These are phyloP conservation scores for Hyaloscypha variabilis DNA, from an alignment of 495 filamentous ascomycete species.

Conservation along the genomic window DNA sequence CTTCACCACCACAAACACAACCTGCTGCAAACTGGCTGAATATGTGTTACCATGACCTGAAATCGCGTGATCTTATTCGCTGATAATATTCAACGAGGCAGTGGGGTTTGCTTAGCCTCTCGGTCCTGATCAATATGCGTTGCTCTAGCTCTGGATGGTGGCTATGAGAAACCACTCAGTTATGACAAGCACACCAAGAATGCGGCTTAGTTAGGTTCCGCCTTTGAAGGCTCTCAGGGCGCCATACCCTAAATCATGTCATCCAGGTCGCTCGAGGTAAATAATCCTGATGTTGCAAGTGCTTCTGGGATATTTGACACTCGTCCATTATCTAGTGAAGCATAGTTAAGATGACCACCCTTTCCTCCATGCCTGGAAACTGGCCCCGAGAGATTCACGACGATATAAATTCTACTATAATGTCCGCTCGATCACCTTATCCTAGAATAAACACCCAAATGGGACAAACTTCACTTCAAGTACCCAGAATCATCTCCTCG, in stretches of 20 bases:
- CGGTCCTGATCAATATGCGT: background rate
- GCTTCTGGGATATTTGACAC: background rate
- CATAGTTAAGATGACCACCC: slow-evolving; percentile 8
- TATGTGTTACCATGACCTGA: background rate
- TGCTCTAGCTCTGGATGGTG: background rate
- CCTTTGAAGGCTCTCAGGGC: background rate
- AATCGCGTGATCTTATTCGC: background rate
- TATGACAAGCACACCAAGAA: background rate
- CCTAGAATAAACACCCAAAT: slow-evolving; percentile 10
- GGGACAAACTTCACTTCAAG: slow-evolving; percentile 1
- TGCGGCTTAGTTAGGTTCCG: background rate
- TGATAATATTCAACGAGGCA: background rate
- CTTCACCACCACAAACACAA: background rate
- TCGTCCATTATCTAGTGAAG: background rate
- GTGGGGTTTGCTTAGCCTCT: background rate
- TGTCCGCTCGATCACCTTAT: background rate
- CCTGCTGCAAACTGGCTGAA: background rate
- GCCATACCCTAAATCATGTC: background rate
- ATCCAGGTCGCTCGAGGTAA: background rate
- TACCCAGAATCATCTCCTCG: slow-evolving; percentile 5
- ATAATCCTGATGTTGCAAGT: background rate
- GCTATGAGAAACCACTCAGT: background rate
- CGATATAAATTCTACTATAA: background rate
- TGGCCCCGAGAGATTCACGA: slow-evolving; percentile 14
- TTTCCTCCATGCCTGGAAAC: slow-evolving; percentile 15